Evolutionary conservation across 306 rosid genomes (phyloP).

Genomic region (Cyamopsis tetragonoloba): DNA sequence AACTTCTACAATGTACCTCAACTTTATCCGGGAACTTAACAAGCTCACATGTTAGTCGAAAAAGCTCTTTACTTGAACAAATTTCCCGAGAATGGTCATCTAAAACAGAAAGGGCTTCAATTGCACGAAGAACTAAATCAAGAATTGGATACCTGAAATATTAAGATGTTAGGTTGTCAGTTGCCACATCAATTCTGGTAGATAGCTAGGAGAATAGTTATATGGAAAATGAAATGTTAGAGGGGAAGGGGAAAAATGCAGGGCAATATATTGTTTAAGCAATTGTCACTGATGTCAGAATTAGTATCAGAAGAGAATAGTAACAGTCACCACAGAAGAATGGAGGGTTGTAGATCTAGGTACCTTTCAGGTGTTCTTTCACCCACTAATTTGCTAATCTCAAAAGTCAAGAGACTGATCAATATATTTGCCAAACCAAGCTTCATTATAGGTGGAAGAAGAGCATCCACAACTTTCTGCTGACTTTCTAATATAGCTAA

Average conservation of each 20-base stretch:
- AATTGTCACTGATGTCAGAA: conserved; percentile 1
- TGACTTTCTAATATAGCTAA: conserved; percentile 69
- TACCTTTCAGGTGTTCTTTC: conserved; percentile 83
- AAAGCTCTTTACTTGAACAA: conserved; percentile 68
- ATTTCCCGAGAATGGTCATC: conserved; percentile 74
- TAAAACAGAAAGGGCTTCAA: conserved; percentile 73
- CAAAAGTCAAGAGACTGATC: conserved; percentile 62
- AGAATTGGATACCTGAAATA: conserved; percentile 69
- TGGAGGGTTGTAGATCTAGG: conserved; percentile 19
- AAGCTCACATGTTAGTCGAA: conserved; percentile 49
- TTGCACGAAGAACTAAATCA: conserved; percentile 65
- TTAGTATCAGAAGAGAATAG: conserved; percentile 17
- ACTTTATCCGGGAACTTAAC: conserved; percentile 76
- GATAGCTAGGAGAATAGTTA: background rate
- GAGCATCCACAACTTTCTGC: conserved; percentile 48
- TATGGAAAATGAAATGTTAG: background rate
- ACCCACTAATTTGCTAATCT: conserved; percentile 48
- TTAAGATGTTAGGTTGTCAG: conserved; percentile 19
- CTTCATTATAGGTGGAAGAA: conserved; percentile 66
- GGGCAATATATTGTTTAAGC: background rate
- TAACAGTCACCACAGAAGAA: conserved; percentile 13
- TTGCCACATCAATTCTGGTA: conserved; percentile 17
- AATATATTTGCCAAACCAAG: conserved; percentile 71
- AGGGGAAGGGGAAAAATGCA: background rate
- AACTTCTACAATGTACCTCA: conserved; percentile 58